Conservation (phyloP, 2,329 filamentous ascomycete species). For the Xylariales sp. region DNA sequence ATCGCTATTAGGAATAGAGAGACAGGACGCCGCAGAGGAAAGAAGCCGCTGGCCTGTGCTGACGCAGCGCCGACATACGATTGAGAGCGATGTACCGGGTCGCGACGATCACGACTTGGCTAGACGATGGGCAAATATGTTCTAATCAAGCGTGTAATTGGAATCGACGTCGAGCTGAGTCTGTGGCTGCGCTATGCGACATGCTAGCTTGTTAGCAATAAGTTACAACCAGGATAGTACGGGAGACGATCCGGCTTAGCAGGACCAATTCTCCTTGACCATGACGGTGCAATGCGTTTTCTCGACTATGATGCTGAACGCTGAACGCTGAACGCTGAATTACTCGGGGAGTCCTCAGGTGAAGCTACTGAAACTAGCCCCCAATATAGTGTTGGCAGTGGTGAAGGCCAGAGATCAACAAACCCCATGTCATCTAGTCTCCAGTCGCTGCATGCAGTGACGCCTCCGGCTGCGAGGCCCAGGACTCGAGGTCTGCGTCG, state of each 20-base stretch:
- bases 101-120: conserved; percentile 2
- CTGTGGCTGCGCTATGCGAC: conserved; percentile 13
- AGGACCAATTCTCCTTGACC: conserved; percentile 2
- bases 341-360: background rate
- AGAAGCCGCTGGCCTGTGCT: conserved; percentile 9
- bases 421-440: background rate
- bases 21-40: conserved; percentile 8
- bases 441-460: background rate
- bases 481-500: background rate
- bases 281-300: background rate
- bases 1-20: conserved; percentile 16
- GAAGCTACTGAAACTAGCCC: background rate
- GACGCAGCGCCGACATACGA: conserved; percentile 13
- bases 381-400: background rate
- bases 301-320: background rate
- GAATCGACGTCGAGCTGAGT: conserved; percentile 11
- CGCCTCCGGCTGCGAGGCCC: background rate
- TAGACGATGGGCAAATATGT: background rate
- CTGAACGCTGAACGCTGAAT: background rate
- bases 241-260: conserved; percentile 5
- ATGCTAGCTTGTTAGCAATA: conserved; percentile 5
- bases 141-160: background rate
- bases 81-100: background rate
- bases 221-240: background rate
- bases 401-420: background rate